Percentiles rank a stretch among this genome's conserved stretches.
Evolutionary conservation across 768 basidiomycete species (phyloP).

Genomic region (Amanita pallidorosea): DNA sequence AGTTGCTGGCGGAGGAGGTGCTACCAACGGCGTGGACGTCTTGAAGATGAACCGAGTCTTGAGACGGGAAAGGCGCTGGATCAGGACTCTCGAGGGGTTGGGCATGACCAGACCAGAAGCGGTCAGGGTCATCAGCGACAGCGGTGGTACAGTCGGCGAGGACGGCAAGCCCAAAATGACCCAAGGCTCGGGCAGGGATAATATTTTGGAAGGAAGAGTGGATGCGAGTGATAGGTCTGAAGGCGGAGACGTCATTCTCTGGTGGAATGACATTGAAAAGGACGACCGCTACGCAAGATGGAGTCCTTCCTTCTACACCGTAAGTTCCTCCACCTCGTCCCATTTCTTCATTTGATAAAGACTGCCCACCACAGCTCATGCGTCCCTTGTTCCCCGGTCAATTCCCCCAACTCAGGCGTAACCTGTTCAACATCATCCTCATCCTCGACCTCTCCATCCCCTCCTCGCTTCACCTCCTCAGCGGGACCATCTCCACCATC

Average conservation of each 20-base stretch:
- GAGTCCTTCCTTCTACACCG: constrained; percentile 38
- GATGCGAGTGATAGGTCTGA: constrained; percentile 86
- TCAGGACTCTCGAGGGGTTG: constrained; percentile 46
- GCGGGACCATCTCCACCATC: constrained; percentile 53
- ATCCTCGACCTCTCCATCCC: constrained; percentile 69
- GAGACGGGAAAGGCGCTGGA: constrained; percentile 56
- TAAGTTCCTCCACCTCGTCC: constrained; percentile 17
- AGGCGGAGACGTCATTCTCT: constrained; percentile 62
- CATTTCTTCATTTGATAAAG: neutral
- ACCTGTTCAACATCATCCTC: constrained; percentile 78
- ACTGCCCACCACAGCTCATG: constrained; percentile 39
- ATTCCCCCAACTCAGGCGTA: constrained; percentile 61
- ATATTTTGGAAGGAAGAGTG: constrained; percentile 60
- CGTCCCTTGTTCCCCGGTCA: constrained; percentile 74
- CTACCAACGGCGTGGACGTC: constrained; percentile 48
- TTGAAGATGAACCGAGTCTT: constrained; percentile 65
- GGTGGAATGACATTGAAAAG: constrained; percentile 88
- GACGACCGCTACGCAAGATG: constrained; percentile 55
- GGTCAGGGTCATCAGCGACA: constrained; percentile 61
- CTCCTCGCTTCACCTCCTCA: constrained; percentile 49
- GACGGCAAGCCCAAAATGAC: constrained; percentile 20
- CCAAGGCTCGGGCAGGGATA: neutral
- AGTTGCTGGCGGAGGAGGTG: constrained; percentile 13
- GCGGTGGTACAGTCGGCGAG: constrained; percentile 23
- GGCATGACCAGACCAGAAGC: constrained; percentile 59